Base-by-base conservation (phyloP, 169 alveolate genomes). In the Blepharisma undulans region DNA sequence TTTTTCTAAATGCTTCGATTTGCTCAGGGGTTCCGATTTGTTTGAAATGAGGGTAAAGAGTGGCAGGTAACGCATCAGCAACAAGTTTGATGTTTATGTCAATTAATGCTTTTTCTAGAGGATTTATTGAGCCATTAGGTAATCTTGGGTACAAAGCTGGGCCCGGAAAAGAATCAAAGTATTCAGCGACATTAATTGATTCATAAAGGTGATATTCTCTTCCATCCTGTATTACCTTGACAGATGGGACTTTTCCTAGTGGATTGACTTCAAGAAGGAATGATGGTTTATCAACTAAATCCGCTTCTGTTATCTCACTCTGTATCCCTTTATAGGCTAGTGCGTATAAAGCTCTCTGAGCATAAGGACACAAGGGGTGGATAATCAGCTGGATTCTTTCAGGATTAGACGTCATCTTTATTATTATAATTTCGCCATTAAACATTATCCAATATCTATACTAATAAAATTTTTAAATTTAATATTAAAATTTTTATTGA, bases 81-180 rank as follows among this genome's bases (percentile, higher is more conserved):
- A 32, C 60, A 30, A 36, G 89, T 36, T 33, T 36, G 10, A 82
- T 30, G 19, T 25, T n/a, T 6, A 22, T 22, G 18, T 82, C 89
- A 82, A 82, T 60, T 22, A 82, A 22, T 2, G 71, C 22, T 82
- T 82, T 82, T 48, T 21, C 77, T 22, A 82, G 0, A 3, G 89
- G 74, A 33, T 82, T 74, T 0, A 36, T 34, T 21, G 29, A 22
- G 29, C 89, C 89, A 6, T 33, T 14, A 21, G 29, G 71, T 21
- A 7, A 34, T 48, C 76, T 82, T 21, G 76, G 76, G 72, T 86
- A 86, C 5, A 86, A 25, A 86, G 84, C 22, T 1, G 80, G 84
- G 29, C 91, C 91, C 71, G 91, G 91, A 29, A 86, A 72, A 1
- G 91, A 86, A 33, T 86, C 91, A 4, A 86, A 33, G 22, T 29